Evolutionary conservation across 192 early-diverging fungal species (phyloP), one percentile per base, ranked within the genome.

Genomic region (Podila clonocystis): DNA sequence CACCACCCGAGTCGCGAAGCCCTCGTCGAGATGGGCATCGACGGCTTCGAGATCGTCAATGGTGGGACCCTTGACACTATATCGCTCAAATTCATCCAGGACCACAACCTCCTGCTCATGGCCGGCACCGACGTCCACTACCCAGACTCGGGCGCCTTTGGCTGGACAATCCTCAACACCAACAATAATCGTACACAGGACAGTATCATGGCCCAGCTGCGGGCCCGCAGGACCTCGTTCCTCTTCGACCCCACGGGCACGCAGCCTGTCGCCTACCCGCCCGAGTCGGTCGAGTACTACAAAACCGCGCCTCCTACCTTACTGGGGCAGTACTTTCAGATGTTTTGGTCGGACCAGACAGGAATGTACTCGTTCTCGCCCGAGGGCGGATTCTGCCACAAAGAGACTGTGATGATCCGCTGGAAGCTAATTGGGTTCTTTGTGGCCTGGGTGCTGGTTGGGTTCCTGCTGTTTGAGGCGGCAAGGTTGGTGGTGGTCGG

Each of bases 31-130:
- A 86, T 88, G 90, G 91, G 93, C n/a, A 87, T 94, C 24, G 91
- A 93, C 65, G 91, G 91, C 2, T 88, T 94, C 67, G 91, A 94
- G 67, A 68, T 93, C 6, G 82, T 90, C 36, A 91, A 93, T 72
- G 86, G 90, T 26, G 82, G 72, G 31, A 87, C 84, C 2, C 84
- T 93, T 55, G 93, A 93, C 49, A 79, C 85, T 30, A 83, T 83
- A 28, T 89, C 89, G 22, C 86, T 90, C 38, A 84, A 86, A 58
- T 89, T 87, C 62, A 73, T 88, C 4, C 74, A 85, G 28, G 63
- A 85, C 7, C 52, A 85, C 58, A 82, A 75, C 55, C 72, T 92
- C 17, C 67, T 94, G n/a, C 68, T 80, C 12, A 85, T 93, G 75
- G 86, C 89, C 2, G 91, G 91, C 31, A 85, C 88, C 24, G 93